Percentiles rank a stretch among this genome's conserved stretches.
Evolutionary conservation across 2,329 filamentous ascomycete species (phyloP).

Genomic region (Botrytis elliptica): DNA sequence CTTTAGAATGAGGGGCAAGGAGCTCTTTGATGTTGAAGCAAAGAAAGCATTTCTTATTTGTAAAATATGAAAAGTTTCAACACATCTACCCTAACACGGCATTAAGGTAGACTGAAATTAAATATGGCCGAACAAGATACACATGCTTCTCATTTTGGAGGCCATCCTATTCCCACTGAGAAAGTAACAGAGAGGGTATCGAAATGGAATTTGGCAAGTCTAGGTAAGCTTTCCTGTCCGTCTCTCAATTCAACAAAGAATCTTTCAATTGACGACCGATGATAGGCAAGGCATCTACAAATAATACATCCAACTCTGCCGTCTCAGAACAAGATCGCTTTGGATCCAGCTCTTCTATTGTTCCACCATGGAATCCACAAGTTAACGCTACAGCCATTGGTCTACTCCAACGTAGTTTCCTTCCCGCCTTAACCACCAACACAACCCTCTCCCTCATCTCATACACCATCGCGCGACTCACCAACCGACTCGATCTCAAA

Average conservation of each 20-base stretch:
- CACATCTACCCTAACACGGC: neutral
- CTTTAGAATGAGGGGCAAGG: neutral
- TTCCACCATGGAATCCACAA: constrained; percentile 19
- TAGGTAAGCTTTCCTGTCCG: neutral
- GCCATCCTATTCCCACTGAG: constrained; percentile 12
- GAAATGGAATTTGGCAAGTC: constrained; percentile 2
- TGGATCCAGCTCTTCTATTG: neutral
- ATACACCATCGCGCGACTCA: constrained; percentile 20
- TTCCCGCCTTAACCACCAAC: constrained; percentile 23
- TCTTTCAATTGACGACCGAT: neutral
- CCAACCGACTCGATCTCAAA: constrained; percentile 24
- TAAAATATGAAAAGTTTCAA: neutral
- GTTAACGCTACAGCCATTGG: constrained; percentile 21
- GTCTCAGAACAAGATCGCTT: constrained; percentile 12
- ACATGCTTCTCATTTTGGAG: constrained; percentile 20
- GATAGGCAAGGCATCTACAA: constrained; percentile 16
- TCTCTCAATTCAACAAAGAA: neutral
- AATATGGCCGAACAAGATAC: constrained; percentile 21
- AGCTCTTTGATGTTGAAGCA: constrained; percentile 1
- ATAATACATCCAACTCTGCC: neutral
- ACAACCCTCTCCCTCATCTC: constrained; percentile 21
- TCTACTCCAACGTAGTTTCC: constrained; percentile 22
- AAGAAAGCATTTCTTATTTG: neutral
- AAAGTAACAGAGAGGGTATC: neutral
- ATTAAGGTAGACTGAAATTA: neutral